These are phyloP conservation scores for Pseudogymnoascus sp. DNA, from an alignment of 2,329 filamentous ascomycete genomes.

Conservation along the genomic window DNA sequence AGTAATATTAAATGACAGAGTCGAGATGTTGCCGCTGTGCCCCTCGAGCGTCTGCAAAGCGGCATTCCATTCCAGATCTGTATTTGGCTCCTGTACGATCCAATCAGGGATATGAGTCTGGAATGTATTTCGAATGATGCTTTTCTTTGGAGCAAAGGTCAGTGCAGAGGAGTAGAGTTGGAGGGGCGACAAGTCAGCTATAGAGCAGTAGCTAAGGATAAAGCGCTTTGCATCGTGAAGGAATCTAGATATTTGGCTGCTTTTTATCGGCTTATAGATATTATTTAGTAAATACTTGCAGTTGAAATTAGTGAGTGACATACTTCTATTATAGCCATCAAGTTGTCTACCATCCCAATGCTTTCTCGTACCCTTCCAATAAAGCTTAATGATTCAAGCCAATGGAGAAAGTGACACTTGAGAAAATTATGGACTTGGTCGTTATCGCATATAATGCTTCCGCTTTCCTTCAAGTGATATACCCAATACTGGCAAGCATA, in stretches of 20 bases:
- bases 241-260: background rate
- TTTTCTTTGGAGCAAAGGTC: conserved; percentile 26
- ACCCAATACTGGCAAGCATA: conserved; percentile 25
- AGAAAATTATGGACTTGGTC: conserved; percentile 11
- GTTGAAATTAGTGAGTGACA: background rate
- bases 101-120: conserved; percentile 10
- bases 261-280: background rate
- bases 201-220: conserved; percentile 8
- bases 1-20: conserved; percentile 17
- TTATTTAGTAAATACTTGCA: background rate
- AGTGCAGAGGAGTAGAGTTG: conserved; percentile 30
- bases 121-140: conserved; percentile 21
- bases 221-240: conserved; percentile 17
- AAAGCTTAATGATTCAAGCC: conserved; percentile 15
- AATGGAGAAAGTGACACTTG: conserved; percentile 16
- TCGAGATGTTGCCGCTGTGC: conserved; percentile 14
- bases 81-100: conserved; percentile 11
- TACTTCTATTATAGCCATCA: conserved; percentile 13
- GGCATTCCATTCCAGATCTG: conserved; percentile 11
- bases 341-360: conserved; percentile 14
- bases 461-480: conserved; percentile 17
- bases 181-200: conserved; percentile 24
- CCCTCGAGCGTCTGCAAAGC: conserved; percentile 12
- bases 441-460: background rate
- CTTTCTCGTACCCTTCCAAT: conserved; percentile 13